These are phyloP conservation scores for Globisporangium yorkense DNA, from an alignment of 352 stramenopile genomes.

Conservation along the genomic window DNA sequence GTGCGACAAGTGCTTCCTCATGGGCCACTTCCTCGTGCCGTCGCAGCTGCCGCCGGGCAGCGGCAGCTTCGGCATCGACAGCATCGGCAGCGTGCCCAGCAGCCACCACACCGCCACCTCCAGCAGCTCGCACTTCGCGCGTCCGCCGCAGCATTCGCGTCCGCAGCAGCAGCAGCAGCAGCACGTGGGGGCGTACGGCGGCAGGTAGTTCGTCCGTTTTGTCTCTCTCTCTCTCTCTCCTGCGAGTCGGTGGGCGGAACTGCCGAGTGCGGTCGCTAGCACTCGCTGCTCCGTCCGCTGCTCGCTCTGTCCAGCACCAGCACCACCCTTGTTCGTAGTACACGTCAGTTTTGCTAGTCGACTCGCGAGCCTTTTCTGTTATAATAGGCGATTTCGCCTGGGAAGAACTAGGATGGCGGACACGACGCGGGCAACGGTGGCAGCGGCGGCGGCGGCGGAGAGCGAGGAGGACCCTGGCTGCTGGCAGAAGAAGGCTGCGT, in stretches of 20 bases:
- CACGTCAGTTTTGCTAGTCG: neutral
- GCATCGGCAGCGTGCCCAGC: constrained; percentile 14
- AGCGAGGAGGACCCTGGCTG: constrained; percentile 37
- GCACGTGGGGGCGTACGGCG: constrained; percentile 11
- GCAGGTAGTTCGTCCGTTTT: neutral
- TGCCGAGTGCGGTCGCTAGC: neutral
- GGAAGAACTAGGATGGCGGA: constrained; percentile 3
- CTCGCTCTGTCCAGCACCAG: neutral
- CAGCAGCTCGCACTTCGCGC: constrained; percentile 16
- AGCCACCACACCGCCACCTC: constrained; percentile 5
- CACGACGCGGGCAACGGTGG: neutral
- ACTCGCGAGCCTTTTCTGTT: no score
- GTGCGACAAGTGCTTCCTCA: constrained; percentile 78
- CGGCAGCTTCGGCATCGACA: constrained; percentile 29
- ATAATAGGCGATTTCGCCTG: no score
- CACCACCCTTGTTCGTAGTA: neutral
- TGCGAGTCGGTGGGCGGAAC: neutral
- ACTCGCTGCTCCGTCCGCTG: neutral
- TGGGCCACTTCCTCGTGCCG: constrained; percentile 48
- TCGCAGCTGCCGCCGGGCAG: constrained; percentile 21
- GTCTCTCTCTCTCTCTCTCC: neutral
- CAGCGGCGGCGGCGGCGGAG: neutral
- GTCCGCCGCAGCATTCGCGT: constrained; percentile 1
- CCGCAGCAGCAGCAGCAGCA: constrained; percentile 15
- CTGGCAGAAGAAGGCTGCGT: constrained; percentile 69